Conservation (phyloP, 305 asterid genomes). For the Caryopteris hybrid region DNA sequence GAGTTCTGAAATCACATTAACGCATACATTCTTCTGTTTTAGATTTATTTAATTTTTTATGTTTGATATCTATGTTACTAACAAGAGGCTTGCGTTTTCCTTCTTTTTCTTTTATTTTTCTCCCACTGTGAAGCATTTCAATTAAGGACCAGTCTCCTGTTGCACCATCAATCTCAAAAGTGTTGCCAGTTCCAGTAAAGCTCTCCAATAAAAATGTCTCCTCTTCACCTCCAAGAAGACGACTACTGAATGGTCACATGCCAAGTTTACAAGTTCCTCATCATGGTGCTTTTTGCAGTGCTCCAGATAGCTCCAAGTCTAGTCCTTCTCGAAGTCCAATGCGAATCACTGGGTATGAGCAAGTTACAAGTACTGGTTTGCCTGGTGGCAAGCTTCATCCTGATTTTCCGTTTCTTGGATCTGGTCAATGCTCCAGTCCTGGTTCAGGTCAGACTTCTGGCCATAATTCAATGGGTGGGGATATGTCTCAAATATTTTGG, state of each 20-base stretch:
- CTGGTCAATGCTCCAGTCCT: constrained; percentile 95
- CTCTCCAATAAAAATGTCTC: constrained; percentile 50
- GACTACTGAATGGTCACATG: constrained; percentile 59
- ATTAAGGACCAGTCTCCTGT: constrained; percentile 58
- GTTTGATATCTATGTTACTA: constrained; percentile 16
- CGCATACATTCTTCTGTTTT: constrained; percentile 16
- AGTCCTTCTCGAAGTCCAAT: constrained; percentile 98
- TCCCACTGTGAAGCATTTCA: constrained; percentile 40
- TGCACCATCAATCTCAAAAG: constrained; percentile 49
- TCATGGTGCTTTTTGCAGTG: constrained; percentile 81
- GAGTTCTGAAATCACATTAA: constrained; percentile 16
- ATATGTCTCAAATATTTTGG: constrained; percentile 78
- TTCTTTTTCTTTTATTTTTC: constrained; percentile 16
- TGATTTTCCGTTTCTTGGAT: constrained; percentile 76
- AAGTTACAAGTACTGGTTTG: constrained; percentile 49
- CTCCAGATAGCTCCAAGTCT: constrained; percentile 97
- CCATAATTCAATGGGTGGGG: constrained; percentile 96
- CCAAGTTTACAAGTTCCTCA: constrained; percentile 77
- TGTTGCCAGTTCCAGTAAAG: constrained; percentile 49
- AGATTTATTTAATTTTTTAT: constrained; percentile 1
- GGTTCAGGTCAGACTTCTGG: constrained; percentile 98
- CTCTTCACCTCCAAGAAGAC: constrained; percentile 75
- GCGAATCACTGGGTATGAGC: constrained; percentile 66
- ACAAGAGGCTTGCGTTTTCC: constrained; percentile 17
- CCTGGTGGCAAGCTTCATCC: constrained; percentile 61